A percentile compares a stretch with the other conserved stretches of the same genome.
phyloP scores from a whole-genome alignment of 129 eudicot species.

The Artemisia annua region DNA sequence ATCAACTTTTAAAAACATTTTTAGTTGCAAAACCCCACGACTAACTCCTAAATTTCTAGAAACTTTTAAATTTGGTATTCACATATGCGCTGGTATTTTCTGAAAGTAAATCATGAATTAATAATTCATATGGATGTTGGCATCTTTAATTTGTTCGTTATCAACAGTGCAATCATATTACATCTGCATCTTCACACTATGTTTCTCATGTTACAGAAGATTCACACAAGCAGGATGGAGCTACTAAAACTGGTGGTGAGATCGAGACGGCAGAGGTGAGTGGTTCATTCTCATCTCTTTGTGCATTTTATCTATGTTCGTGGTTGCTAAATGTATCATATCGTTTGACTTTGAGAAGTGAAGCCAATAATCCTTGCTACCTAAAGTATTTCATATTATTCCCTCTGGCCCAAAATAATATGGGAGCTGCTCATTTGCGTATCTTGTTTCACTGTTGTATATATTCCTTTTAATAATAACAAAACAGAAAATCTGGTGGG shows the following conservation, averaged over 20 bases:
- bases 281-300: slow-evolving; percentile 18
- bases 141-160: not conserved
- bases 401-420: too few species aligned
- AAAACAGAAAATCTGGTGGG: too few species aligned
- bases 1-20: not conserved
- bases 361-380: too few species aligned
- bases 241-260: slow-evolving; percentile 35
- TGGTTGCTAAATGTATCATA: not conserved
- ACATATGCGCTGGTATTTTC: not conserved
- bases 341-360: too few species aligned
- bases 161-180: not conserved
- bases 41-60: not conserved
- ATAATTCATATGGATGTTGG: not conserved
- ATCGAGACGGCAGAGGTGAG: slow-evolving; percentile 30
- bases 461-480: not conserved
- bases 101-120: not conserved
- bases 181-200: not conserved
- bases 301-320: not conserved
- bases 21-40: not conserved
- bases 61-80: not conserved
- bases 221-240: slow-evolving; percentile 31
- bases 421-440: too few species aligned
- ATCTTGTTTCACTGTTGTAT: too few species aligned
- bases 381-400: too few species aligned
- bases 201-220: slow-evolving; percentile 21